phyloP scores from a whole-genome alignment of 331 rosid species.

The Acacia concinna region DNA sequence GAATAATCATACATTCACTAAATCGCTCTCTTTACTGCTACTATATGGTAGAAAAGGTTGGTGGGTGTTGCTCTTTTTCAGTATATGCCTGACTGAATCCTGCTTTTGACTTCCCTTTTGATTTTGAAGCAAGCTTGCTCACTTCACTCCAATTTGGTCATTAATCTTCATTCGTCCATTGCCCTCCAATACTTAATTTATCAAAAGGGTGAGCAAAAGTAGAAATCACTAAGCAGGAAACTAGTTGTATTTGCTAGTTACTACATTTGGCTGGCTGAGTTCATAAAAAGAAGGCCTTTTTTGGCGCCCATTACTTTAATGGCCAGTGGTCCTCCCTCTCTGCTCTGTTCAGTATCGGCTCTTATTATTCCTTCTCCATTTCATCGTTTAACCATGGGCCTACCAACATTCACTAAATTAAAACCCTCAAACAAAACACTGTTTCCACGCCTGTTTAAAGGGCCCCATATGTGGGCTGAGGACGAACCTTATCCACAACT shows the following conservation, averaged over 20 bases:
- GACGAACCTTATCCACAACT: neutral
- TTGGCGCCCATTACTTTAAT: neutral
- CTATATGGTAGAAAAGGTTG: too few species aligned
- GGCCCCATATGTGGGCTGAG: constrained; percentile 5
- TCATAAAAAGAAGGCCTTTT: neutral
- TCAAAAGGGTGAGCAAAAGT: neutral
- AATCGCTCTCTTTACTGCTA: too few species aligned
- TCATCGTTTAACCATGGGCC: neutral
- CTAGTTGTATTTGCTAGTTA: neutral
- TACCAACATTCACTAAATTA: neutral
- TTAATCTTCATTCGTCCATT: neutral
- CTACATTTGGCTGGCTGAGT: neutral
- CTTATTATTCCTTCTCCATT: neutral
- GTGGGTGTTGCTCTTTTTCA: too few species aligned
- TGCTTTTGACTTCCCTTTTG: neutral
- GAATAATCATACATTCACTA: too few species aligned
- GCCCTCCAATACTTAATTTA: neutral
- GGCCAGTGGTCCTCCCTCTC: neutral
- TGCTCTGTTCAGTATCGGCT: too few species aligned
- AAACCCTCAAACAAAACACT: neutral
- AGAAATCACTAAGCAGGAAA: neutral
- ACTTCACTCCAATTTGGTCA: neutral
- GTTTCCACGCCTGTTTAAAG: neutral
- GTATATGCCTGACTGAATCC: too few species aligned
- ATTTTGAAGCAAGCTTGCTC: too few species aligned